Evolutionary conservation across 2,329 filamentous ascomycete species (phyloP).

Genomic region (Penicillium decumbens): DNA sequence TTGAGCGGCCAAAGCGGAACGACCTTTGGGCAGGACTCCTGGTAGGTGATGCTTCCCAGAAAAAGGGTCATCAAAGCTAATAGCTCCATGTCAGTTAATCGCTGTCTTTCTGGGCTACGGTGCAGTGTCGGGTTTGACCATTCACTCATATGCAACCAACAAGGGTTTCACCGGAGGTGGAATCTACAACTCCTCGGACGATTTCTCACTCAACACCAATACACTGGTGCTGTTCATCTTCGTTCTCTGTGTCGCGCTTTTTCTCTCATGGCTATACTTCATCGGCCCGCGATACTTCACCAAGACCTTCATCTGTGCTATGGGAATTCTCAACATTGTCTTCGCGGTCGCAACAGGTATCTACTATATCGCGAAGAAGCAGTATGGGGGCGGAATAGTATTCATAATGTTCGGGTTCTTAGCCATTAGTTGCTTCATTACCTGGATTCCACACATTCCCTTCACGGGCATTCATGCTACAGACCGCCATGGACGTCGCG

Average conservation of each 20-base stretch:
- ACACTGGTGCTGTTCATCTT: constrained; percentile 82
- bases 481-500: constrained; percentile 78
- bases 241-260: constrained; percentile 66
- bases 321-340: constrained; percentile 79
- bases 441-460: constrained; percentile 84
- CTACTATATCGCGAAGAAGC: constrained; percentile 72
- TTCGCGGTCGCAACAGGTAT: constrained; percentile 81
- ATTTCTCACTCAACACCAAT: constrained; percentile 70
- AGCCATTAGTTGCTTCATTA: constrained; percentile 75
- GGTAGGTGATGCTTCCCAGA: constrained; percentile 41
- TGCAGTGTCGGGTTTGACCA: constrained; percentile 68
- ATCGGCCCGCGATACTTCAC: constrained; percentile 70
- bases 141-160: constrained; percentile 67
- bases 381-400: constrained; percentile 81
- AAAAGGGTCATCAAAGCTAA: constrained; percentile 2
- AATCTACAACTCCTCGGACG: constrained; percentile 66
- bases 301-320: constrained; percentile 89
- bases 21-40: constrained; percentile 85
- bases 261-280: constrained; percentile 74
- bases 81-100: constrained; percentile 53
- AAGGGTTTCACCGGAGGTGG: constrained; percentile 62
- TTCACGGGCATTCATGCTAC: constrained; percentile 85
- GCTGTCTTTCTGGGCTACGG: constrained; percentile 67
- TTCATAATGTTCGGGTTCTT: constrained; percentile 81
- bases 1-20: constrained; percentile 81